A percentile compares a stretch with the other conserved stretches of the same genome.
phyloP scores from a whole-genome alignment of 805 yeast species.

The Candida corydali region DNA sequence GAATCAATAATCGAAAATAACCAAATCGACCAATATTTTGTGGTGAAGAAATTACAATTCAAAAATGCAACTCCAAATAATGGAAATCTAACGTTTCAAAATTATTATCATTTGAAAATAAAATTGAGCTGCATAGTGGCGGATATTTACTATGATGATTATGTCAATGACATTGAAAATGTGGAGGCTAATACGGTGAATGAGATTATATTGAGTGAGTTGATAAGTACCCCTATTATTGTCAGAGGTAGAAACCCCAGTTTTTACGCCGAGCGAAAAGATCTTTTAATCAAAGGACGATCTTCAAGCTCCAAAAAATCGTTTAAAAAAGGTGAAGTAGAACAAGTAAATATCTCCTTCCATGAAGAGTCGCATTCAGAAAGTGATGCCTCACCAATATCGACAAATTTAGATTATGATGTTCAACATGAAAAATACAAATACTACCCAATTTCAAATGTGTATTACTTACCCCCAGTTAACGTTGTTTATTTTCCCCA shows the following conservation, averaged over 20 bases:
- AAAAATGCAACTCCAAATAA: conserved; percentile 51
- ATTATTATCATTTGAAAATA: conserved; percentile 39
- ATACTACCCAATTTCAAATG: conserved; percentile 48
- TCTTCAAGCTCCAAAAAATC: conserved; percentile 15
- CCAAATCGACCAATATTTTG: conserved; percentile 26
- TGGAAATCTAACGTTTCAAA: conserved; percentile 43
- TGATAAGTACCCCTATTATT: conserved; percentile 43
- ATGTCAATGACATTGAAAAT: conserved; percentile 13
- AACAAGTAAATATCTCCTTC: background rate
- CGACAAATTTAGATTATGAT: conserved; percentile 10
- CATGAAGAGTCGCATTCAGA: background rate
- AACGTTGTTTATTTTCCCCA: conserved; percentile 55
- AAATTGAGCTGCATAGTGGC: conserved; percentile 35
- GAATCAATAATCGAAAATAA: conserved; percentile 18
- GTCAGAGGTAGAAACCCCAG: conserved; percentile 62
- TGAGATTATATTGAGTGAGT: conserved; percentile 27
- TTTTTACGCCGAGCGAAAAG: conserved; percentile 53
- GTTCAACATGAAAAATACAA: conserved; percentile 27
- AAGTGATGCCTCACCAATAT: conserved; percentile 11
- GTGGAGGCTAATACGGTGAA: conserved; percentile 17
- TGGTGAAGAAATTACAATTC: conserved; percentile 43
- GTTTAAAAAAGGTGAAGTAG: conserved; percentile 10
- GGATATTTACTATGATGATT: conserved; percentile 34
- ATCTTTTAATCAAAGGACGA: conserved; percentile 36
- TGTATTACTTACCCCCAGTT: conserved; percentile 51